These are phyloP conservation scores for Candida pseudoglaebosa DNA, from an alignment of 805 yeast genomes.

Conservation along the genomic window DNA sequence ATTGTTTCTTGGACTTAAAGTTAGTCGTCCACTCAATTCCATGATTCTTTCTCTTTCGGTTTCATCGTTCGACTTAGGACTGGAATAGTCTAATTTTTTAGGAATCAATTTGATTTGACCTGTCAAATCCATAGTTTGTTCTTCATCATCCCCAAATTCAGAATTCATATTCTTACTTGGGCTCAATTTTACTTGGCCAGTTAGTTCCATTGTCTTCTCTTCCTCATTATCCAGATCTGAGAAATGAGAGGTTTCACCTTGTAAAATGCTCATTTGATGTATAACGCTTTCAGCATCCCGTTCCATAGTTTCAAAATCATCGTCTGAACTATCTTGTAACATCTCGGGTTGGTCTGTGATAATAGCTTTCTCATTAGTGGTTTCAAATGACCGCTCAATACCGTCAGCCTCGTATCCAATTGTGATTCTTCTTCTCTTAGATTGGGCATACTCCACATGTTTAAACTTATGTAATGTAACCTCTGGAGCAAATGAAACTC, in stretches of 20 bases:
- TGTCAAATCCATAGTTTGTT: no score
- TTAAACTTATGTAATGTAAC: constrained; percentile 61
- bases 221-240: constrained; percentile 1
- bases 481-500: constrained; percentile 78
- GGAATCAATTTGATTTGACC: constrained; percentile 1
- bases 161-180: not conserved
- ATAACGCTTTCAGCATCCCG: constrained; percentile 6
- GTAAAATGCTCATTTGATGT: constrained; percentile 1
- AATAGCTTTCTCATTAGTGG: constrained; percentile 5
- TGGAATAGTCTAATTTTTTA: not conserved
- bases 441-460: constrained; percentile 19
- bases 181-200: constrained; percentile 1
- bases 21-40: constrained; percentile 1
- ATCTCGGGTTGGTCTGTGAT: constrained; percentile 13
- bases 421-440: constrained; percentile 22
- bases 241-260: not conserved
- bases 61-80: not conserved
- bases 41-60: not conserved
- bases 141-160: not conserved
- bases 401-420: constrained; percentile 16
- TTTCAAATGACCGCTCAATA: not conserved
- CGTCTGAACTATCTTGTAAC: constrained; percentile 24
- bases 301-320: constrained; percentile 12
- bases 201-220: constrained; percentile 4
- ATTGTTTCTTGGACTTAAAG: not conserved